These are phyloP conservation scores for Pontederia paniculata DNA, from an alignment of 176 grass and related monocot species.

Conservation along the genomic window DNA sequence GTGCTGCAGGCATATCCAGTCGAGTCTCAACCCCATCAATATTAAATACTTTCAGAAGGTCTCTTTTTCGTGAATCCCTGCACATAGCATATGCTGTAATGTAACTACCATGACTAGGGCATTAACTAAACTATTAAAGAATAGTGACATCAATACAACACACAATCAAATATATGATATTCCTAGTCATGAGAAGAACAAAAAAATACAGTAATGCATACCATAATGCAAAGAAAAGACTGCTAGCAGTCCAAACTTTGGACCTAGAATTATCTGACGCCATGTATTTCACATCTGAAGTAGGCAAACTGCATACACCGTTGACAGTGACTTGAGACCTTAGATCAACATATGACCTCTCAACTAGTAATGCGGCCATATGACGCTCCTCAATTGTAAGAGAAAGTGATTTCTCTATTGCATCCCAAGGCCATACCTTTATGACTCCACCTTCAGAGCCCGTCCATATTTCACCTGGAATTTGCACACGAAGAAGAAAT, in stretches of 20 bases:
- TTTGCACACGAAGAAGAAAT: conserved; percentile 22
- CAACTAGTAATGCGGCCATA: conserved; percentile 74
- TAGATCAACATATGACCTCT: conserved; percentile 80
- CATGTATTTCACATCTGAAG: conserved; percentile 64
- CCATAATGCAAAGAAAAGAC: conserved; percentile 84
- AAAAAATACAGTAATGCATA: conserved; percentile 13
- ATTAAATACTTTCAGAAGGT: conserved; percentile 73
- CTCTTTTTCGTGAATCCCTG: conserved; percentile 84
- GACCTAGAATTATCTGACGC: conserved; percentile 49
- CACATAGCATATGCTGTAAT: not conserved
- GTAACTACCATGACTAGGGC: not conserved
- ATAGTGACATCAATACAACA: not conserved
- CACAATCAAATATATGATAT: too few species aligned
- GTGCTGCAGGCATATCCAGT: conserved; percentile 29
- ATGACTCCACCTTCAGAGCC: conserved; percentile 79
- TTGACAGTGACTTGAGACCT: conserved; percentile 79
- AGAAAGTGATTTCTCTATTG: conserved; percentile 77
- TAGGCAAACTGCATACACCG: conserved; percentile 61
- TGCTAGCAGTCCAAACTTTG: conserved; percentile 63
- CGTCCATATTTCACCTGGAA: conserved; percentile 80
- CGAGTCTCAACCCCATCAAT: conserved; percentile 63
- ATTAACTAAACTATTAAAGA: not conserved
- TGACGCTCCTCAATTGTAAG: conserved; percentile 60
- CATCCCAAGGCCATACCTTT: conserved; percentile 83
- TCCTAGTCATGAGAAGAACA: too few species aligned